Evolutionary conservation across 176 grass and related monocot genomes (phyloP).

Genomic region (Elymus sibiricus): DNA sequence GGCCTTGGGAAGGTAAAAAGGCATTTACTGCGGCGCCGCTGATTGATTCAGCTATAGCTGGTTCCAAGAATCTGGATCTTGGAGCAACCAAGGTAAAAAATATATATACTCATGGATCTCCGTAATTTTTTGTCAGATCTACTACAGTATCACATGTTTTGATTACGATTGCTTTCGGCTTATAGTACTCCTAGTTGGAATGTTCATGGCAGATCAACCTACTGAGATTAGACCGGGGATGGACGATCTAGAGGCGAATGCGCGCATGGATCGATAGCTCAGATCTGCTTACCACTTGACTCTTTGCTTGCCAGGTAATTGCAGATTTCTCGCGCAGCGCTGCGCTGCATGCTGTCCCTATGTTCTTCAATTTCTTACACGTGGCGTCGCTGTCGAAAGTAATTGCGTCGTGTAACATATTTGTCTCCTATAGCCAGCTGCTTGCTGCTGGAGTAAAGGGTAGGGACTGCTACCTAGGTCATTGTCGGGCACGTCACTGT

Average conservation of each 20-base stretch:
- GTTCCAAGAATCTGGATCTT: background rate
- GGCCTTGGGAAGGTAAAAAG: slow-evolving; percentile 20
- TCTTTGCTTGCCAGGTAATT: slow-evolving; percentile 12
- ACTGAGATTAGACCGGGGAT: background rate
- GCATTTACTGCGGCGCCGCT: background rate
- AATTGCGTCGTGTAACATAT: background rate
- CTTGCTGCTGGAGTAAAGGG: background rate
- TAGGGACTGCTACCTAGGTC: slow-evolving; percentile 27
- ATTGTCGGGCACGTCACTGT: slow-evolving; percentile 21
- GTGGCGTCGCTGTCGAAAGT: slow-evolving; percentile 4
- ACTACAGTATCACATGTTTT: background rate
- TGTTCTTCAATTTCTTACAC: slow-evolving; percentile 32
- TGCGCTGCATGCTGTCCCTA: background rate
- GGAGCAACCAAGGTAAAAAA: background rate
- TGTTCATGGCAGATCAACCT: background rate
- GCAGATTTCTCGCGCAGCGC: slow-evolving; percentile 30
- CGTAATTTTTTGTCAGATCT: slow-evolving; percentile 15
- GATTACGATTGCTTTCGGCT: background rate
- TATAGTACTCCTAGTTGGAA: background rate
- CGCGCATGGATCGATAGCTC: background rate
- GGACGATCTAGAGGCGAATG: background rate
- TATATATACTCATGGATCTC: background rate
- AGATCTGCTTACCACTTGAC: slow-evolving; percentile 28
- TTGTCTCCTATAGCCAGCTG: background rate
- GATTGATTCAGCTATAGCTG: background rate